These are phyloP conservation scores for Leersia perrieri DNA, from an alignment of 176 grass and related monocot species.

Conservation along the genomic window DNA sequence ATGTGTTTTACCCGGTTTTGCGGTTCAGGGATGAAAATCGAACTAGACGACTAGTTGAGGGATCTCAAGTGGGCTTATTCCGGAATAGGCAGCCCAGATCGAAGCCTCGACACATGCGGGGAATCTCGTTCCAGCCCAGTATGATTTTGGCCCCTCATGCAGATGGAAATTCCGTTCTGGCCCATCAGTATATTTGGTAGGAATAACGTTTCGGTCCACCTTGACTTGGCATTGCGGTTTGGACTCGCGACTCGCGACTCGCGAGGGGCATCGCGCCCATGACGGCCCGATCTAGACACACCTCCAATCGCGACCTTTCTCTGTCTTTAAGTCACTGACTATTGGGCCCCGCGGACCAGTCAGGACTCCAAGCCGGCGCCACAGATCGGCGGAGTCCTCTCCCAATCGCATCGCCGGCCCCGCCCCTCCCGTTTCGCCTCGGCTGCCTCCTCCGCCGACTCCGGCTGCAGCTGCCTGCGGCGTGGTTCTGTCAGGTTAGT, in stretches of 20 bases:
- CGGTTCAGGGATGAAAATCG: no score
- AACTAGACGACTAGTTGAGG: no score
- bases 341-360: background rate
- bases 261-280: no score
- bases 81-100: background rate
- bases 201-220: no score
- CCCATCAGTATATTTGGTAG: background rate
- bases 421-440: background rate
- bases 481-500: background rate
- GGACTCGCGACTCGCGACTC: no score
- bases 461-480: background rate
- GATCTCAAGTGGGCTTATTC: no score
- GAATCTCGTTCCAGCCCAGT: no score
- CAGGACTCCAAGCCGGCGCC: background rate
- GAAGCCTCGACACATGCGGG: no score
- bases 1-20: no score
- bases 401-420: conserved; percentile 12
- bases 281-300: background rate
- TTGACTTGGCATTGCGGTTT: no score
- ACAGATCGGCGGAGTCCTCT: background rate
- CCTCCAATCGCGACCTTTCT: background rate
- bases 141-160: no score
- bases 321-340: background rate
- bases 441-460: background rate
- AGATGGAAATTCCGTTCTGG: background rate